Base-by-base conservation (phyloP, 352 stramenopile genomes). In the Elongisporangium anandrum region DNA sequence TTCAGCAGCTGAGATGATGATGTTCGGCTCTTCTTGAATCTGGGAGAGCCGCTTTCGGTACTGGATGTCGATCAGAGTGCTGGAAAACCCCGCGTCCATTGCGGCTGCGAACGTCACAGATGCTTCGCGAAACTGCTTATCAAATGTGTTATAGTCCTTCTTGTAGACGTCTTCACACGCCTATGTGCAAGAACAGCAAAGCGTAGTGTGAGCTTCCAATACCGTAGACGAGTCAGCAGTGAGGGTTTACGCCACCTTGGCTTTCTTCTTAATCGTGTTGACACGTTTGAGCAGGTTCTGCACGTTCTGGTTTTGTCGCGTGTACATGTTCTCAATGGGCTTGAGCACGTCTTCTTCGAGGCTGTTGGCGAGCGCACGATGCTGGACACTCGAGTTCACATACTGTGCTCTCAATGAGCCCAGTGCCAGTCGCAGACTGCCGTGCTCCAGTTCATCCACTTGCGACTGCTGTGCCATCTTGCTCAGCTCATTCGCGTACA, bases 311-410 rank as follows among this genome's bases (percentile, higher is more conserved):
- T 52, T 66, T 52, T 90, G 84, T 62, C 69, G 64, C 26, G 69
- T 57, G 56, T 77, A 85, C 58, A 92, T 63, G 38, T 56, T 70
- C 38, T 92, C 74, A 49, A 95, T 88, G 15, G 85, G 85, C 5
- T 65, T 72, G 48, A 92, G 60, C 24, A 95, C 84, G 20, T 93
- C 85, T 58, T 93, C 85, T 41, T 90, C 79, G 1, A 95, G 64
- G 38, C 81, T 93, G 20, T 77, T 77, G 0, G 85, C 85, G 4
- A 95, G 66, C 10, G 75, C 61, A 19, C 77, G 72, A 62, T 95
- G 85, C 65, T 95, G 85, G 51, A 90, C 82, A 38, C 85, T 91
- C 39, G 82, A 88, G 66, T 95, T 93, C 47, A 88, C 55, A 55
- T 93, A 95, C 68, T 93, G 85, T 3, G 78, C 75, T 54, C 72